Evolutionary conservation across 352 stramenopile species (phyloP).

Genomic region (Elongisporangium anandrum): DNA sequence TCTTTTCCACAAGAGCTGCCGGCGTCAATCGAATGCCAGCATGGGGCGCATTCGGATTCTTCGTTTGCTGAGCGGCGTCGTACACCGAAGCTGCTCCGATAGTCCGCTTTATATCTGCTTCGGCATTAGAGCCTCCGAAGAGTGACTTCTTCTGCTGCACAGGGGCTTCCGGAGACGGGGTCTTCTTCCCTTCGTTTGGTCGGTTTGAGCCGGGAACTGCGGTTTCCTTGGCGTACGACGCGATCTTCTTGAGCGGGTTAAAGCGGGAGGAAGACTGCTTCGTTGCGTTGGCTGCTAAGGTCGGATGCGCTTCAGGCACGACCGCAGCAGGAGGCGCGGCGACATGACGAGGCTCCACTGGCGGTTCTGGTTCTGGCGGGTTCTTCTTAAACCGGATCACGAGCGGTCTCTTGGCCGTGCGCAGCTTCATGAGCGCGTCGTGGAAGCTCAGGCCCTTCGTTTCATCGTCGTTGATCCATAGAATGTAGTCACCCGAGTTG

Average conservation of each 20-base stretch:
- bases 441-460: constrained; percentile 74
- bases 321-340: constrained; percentile 3
- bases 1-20: background rate
- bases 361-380: constrained; percentile 30
- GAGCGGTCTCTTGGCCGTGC: constrained; percentile 75
- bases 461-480: constrained; percentile 84
- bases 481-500: constrained; percentile 58
- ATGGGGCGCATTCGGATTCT: background rate
- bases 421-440: constrained; percentile 78
- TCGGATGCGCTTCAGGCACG: constrained; percentile 7
- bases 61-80: background rate
- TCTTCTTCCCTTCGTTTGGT: constrained; percentile 4
- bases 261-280: constrained; percentile 17
- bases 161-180: background rate
- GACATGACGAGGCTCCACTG: constrained; percentile 3
- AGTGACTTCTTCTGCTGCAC: constrained; percentile 9
- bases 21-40: background rate
- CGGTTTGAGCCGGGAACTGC: background rate
- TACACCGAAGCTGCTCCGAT: background rate
- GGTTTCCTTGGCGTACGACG: constrained; percentile 42
- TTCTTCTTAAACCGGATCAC: constrained; percentile 83
- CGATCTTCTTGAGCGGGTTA: constrained; percentile 65
- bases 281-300: constrained; percentile 23
- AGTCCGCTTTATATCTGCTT: background rate
- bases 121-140: constrained; percentile 3